A percentile compares a stretch with the other conserved stretches of the same genome.
These are phyloP conservation scores for Turnera subulata DNA, from an alignment of 345 rosid species.

Conservation along the genomic window DNA sequence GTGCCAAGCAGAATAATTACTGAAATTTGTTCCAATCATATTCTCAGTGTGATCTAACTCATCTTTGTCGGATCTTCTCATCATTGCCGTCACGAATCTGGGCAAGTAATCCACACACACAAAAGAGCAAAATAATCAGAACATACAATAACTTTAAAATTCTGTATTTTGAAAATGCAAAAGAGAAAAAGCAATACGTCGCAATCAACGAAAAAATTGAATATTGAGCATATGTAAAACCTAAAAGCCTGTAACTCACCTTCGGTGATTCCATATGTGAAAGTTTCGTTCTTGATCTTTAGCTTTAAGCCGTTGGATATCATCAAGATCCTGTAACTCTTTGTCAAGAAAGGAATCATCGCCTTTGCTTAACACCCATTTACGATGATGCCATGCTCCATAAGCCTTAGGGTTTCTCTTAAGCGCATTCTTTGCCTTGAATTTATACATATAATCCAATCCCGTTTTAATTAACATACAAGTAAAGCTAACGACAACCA, in stretches of 20 bases:
- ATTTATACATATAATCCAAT: no score
- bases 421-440: constrained; percentile 74
- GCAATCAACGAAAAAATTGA: no score
- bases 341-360: constrained; percentile 59
- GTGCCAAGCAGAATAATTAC: constrained; percentile 99
- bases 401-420: constrained; percentile 78
- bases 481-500: no score
- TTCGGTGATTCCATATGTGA: constrained; percentile 91
- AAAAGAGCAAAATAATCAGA: no score
- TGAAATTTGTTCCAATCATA: constrained; percentile 59
- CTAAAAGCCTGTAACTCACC: constrained; percentile 33
- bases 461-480: background rate
- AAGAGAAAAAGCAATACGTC: background rate
- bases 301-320: constrained; percentile 53
- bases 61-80: constrained; percentile 72
- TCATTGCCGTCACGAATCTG: constrained; percentile 69
- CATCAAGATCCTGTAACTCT: constrained; percentile 59
- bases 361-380: constrained; percentile 77
- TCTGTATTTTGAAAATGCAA: no score
- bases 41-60: constrained; percentile 64
- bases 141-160: background rate
- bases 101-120: constrained; percentile 7
- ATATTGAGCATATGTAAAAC: no score
- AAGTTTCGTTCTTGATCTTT: constrained; percentile 79
- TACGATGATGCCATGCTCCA: constrained; percentile 95